These are phyloP conservation scores for Venturia carpophila DNA, from an alignment of 2,329 filamentous ascomycete species.

Conservation along the genomic window DNA sequence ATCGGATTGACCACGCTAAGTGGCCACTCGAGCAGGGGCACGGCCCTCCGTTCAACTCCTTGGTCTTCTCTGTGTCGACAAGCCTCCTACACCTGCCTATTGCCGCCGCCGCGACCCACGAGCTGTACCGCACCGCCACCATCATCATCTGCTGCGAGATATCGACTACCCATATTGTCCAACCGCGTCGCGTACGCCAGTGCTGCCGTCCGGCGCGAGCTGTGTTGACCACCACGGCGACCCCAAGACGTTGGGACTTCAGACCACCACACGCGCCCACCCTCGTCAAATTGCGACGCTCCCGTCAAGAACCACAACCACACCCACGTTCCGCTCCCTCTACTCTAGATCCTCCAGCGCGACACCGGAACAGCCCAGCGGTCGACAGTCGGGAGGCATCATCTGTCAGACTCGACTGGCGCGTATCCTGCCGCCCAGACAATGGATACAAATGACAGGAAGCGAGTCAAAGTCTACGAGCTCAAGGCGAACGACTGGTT, in stretches of 20 bases:
- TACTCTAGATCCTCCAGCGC: background rate
- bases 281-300: conserved; percentile 12
- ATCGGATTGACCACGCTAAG: conserved; percentile 1
- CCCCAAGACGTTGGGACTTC: background rate
- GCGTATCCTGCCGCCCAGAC: background rate
- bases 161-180: background rate
- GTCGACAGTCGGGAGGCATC: conserved; percentile 5
- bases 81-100: background rate
- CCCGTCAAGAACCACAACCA: conserved; percentile 18
- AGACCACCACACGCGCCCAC: conserved; percentile 4
- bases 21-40: background rate
- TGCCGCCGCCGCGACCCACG: background rate
- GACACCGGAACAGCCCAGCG: background rate
- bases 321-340: background rate
- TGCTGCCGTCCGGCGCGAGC: background rate
- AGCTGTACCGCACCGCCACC: background rate
- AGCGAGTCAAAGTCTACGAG: conserved; percentile 16
- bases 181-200: conserved; percentile 4
- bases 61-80: background rate
- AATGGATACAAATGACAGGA: conserved; percentile 8
- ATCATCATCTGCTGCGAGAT: background rate
- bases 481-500: conserved; percentile 50
- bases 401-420: background rate
- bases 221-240: background rate
- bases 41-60: background rate